These are phyloP conservation scores for Arctium minus DNA, from an alignment of 129 eudicot species.

Conservation along the genomic window DNA sequence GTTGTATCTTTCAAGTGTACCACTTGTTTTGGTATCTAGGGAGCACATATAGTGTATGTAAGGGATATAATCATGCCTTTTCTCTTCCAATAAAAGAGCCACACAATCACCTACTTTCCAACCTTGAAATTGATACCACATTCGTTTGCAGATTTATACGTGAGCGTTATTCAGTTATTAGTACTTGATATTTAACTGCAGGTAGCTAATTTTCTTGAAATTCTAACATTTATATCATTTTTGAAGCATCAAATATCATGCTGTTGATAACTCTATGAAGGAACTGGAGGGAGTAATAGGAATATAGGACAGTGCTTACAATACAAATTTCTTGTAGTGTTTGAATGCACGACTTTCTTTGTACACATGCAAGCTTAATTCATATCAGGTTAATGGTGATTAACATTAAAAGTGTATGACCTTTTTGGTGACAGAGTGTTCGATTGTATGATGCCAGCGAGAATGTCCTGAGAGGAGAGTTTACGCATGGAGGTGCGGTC, in stretches of 20 bases:
- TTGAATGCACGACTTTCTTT: background rate
- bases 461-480: slow-evolving; percentile 83
- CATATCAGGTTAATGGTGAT: background rate
- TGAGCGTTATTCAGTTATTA: background rate
- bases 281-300: background rate
- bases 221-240: background rate
- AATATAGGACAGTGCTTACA: background rate
- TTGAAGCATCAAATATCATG: background rate
- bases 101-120: background rate
- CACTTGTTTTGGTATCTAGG: background rate
- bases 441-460: slow-evolving; percentile 89
- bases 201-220: background rate
- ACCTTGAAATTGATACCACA: background rate
- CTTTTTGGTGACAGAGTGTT: slow-evolving; percentile 48
- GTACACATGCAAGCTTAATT: background rate
- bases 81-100: background rate
- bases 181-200: background rate
- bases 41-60: background rate
- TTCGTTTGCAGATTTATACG: background rate
- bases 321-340: background rate
- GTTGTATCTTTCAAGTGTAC: background rate
- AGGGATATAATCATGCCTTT: background rate
- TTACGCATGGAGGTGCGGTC: slow-evolving; percentile 84
- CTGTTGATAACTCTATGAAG: background rate
- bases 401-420: background rate